phyloP scores from a whole-genome alignment of 148 eudicot species.

The Chenopodium suecicum region DNA sequence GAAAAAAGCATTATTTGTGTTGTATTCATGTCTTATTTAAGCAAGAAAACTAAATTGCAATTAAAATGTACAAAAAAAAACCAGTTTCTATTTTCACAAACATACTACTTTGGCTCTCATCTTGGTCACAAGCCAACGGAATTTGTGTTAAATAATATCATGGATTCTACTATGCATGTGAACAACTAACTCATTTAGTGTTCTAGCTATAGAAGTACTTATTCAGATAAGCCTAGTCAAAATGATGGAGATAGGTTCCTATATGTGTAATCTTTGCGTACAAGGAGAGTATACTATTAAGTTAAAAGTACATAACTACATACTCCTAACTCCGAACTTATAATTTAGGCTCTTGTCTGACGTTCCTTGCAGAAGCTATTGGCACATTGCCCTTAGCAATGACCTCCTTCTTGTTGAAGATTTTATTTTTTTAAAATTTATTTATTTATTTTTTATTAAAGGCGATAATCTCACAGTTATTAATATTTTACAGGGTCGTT shows the following conservation, averaged over 20 bases:
- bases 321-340: too few relatives aligned
- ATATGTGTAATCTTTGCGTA: background rate
- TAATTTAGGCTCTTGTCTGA: too few relatives aligned
- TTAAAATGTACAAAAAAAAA: background rate
- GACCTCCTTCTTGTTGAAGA: too few relatives aligned
- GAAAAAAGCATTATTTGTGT: background rate
- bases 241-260: background rate
- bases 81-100: background rate
- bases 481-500: too few relatives aligned
- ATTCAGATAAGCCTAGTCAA: background rate
- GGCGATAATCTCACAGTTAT: too few relatives aligned
- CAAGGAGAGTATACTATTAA: background rate
- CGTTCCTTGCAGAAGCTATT: too few relatives aligned
- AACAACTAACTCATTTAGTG: background rate
- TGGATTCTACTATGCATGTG: background rate
- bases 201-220: background rate
- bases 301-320: background rate
- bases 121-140: background rate
- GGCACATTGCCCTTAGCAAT: too few relatives aligned
- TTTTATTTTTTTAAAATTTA: too few relatives aligned
- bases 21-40: background rate
- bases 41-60: background rate
- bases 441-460: too few relatives aligned
- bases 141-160: too few relatives aligned
- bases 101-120: background rate